A percentile compares a stretch with the other conserved stretches of the same genome.
Conservation (phyloP, 225 moss, liverwort and hornwort genomes). For the Neckera pumila region DNA sequence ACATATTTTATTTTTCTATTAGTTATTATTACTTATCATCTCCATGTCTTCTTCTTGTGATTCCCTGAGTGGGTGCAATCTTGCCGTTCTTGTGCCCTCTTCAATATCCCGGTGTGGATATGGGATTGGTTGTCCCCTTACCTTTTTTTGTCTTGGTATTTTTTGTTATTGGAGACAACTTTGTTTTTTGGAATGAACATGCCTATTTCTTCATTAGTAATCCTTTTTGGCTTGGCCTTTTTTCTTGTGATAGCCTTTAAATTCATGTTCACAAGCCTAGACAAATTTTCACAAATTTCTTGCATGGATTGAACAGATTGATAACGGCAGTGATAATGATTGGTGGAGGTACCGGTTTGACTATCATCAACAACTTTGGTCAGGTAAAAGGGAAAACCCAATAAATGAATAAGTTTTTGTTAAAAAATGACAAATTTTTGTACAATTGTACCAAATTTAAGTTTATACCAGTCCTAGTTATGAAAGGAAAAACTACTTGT, state of each 20-base stretch:
- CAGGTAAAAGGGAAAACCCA: neutral
- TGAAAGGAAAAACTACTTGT: neutral
- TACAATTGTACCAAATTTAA: neutral
- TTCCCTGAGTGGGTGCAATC: neutral
- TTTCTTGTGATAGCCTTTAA: neutral
- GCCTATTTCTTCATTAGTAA: neutral
- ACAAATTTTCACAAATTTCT: neutral
- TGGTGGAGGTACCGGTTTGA: conserved; percentile 34
- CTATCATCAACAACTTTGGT: conserved; percentile 49
- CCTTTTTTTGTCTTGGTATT: too few species aligned
- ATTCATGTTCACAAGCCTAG: too few species aligned
- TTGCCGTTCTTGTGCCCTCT: neutral
- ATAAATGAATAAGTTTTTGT: neutral
- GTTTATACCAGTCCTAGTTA: neutral
- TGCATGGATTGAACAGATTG: conserved; percentile 5
- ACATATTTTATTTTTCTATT: neutral
- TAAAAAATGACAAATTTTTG: neutral
- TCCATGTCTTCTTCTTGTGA: neutral
- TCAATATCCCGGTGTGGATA: too few species aligned
- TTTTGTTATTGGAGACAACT: neutral
- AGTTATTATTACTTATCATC: neutral
- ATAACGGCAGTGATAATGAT: conserved; percentile 19
- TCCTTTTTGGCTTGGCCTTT: neutral
- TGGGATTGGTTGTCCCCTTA: too few species aligned
- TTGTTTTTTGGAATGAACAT: neutral